Conservation (phyloP, 73 alveolate genomes). For the Diophrys sp. region DNA sequence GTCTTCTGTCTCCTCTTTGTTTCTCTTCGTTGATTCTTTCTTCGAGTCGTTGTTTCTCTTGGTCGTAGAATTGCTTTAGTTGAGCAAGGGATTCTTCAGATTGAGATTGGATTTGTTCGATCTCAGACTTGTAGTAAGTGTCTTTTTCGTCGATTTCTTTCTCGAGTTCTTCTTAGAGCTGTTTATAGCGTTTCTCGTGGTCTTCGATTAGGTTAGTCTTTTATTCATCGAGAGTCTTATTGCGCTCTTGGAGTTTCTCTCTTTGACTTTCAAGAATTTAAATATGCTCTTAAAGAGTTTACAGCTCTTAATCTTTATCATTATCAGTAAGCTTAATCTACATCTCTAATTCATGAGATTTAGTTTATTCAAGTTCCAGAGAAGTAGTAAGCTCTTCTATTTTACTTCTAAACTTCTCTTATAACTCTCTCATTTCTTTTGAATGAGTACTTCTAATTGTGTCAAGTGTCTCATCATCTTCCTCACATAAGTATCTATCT, state of each 20-base stretch:
- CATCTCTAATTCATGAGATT: constrained; percentile 26
- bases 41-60: constrained; percentile 79
- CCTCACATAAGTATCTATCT: constrained; percentile 28
- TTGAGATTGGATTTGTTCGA: constrained; percentile 17
- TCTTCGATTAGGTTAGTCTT: constrained; percentile 41
- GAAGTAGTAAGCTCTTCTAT: constrained; percentile 15
- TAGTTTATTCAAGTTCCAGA: constrained; percentile 14
- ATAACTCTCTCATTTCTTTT: constrained; percentile 22
- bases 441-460: constrained; percentile 22
- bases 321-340: constrained; percentile 17
- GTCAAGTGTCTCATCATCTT: constrained; percentile 31
- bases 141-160: constrained; percentile 36
- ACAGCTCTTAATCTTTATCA: constrained; percentile 16
- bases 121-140: neutral
- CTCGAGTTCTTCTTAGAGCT: constrained; percentile 24
- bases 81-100: constrained; percentile 70
- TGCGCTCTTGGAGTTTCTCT: constrained; percentile 22
- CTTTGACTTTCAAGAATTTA: constrained; percentile 12
- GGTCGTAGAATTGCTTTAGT: constrained; percentile 76
- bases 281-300: constrained; percentile 4
- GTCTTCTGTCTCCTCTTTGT: constrained; percentile 30
- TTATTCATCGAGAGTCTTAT: constrained; percentile 43
- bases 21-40: constrained; percentile 80
- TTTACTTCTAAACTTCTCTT: constrained; percentile 5
- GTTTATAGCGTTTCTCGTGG: constrained; percentile 4